Percentiles rank a stretch among this genome's conserved stretches.
phyloP scores from a whole-genome alignment of 179 eudicot species.

The Sideroxylon spinosum region DNA sequence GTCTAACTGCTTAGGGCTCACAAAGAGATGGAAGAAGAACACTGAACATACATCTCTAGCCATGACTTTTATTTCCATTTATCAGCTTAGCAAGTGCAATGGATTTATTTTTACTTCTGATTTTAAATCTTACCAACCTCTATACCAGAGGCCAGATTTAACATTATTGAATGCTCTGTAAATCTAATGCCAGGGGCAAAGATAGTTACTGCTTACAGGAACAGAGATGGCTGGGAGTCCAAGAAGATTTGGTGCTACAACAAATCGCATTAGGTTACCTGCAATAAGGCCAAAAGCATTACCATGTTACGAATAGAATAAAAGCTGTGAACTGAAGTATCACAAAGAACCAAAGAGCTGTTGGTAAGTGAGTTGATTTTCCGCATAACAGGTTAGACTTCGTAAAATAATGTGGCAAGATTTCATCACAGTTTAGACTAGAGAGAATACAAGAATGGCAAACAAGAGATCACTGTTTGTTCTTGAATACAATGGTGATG shows the following conservation, averaged over 20 bases:
- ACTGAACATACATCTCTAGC: too few species aligned
- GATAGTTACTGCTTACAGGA: slow-evolving; percentile 54
- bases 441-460: neutral
- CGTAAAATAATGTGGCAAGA: neutral
- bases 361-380: neutral
- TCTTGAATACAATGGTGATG: too few species aligned
- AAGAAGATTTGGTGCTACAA: slow-evolving; percentile 74
- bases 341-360: neutral
- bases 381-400: neutral
- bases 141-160: neutral
- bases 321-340: too few species aligned
- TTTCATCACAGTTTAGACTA: neutral
- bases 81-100: too few species aligned
- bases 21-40: too few species aligned
- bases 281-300: slow-evolving; percentile 15
- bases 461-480: too few species aligned
- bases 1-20: too few species aligned
- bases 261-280: slow-evolving; percentile 90
- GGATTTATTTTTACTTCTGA: too few species aligned
- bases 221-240: slow-evolving; percentile 90
- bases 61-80: too few species aligned
- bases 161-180: neutral
- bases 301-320: neutral
- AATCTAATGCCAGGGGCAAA: neutral
- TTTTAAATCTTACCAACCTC: too few species aligned